phyloP scores from a whole-genome alignment of 495 filamentous ascomycete genomes.

The Penicillium macrosclerotiorum region DNA sequence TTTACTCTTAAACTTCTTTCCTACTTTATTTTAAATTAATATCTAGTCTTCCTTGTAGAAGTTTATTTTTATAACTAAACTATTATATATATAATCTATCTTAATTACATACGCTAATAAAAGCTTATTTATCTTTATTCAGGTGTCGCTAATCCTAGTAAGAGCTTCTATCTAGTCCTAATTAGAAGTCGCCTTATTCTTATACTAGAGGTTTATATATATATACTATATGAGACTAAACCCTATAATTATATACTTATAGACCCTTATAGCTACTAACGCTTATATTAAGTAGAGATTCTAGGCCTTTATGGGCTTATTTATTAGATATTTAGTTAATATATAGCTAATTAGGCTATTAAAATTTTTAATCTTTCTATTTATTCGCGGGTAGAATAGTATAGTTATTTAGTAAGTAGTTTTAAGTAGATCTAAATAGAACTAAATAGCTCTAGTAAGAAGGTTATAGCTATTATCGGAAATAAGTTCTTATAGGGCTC shows the following conservation, averaged over 20 bases:
- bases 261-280: neutral
- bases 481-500: neutral
- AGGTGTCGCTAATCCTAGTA: too few relatives aligned
- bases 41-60: too few relatives aligned
- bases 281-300: neutral
- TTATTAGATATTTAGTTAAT: conserved; percentile 5
- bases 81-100: too few relatives aligned
- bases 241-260: neutral
- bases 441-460: neutral
- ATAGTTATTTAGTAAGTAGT: neutral
- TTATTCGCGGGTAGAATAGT: neutral
- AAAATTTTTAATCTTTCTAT: conserved; percentile 1
- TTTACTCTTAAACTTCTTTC: too few relatives aligned
- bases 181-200: too few relatives aligned
- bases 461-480: conserved; percentile 1
- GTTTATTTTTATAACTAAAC: too few relatives aligned
- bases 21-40: too few relatives aligned
- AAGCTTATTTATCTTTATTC: too few relatives aligned
- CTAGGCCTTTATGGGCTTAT: neutral
- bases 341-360: neutral
- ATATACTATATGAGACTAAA: neutral
- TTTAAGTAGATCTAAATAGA: neutral
- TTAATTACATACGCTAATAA: too few relatives aligned
- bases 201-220: neutral
- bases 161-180: too few relatives aligned